Conservation (phyloP, 2,329 filamentous ascomycete genomes). For the Trichoderma brevicompactum region DNA sequence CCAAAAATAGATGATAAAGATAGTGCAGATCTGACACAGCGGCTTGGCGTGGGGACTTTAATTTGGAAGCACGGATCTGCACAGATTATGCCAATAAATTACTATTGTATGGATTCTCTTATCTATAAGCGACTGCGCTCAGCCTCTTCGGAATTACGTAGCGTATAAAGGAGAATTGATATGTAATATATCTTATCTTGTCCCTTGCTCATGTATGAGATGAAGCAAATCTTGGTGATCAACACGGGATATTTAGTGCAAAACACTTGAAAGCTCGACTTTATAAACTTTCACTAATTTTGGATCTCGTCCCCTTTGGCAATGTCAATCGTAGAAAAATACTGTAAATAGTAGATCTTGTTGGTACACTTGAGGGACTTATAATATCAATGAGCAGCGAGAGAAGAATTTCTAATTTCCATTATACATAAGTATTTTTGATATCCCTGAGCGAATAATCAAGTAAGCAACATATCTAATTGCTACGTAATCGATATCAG, state of each 20-base stretch:
- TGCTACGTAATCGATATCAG: background rate
- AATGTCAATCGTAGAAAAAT: too few relatives aligned
- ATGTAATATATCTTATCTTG: background rate
- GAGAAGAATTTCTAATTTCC: background rate
- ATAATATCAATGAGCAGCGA: background rate
- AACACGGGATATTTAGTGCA: background rate
- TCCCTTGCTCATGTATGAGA: background rate
- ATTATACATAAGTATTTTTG: background rate
- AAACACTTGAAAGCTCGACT: background rate
- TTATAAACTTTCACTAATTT: background rate
- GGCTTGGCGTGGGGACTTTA: conserved; percentile 2
- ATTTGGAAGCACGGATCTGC: conserved; percentile 12
- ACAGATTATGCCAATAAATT: background rate
- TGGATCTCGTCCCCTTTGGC: background rate
- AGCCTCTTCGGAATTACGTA: conserved; percentile 16
- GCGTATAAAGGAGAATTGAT: background rate
- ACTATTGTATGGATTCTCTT: background rate
- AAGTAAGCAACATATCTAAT: background rate
- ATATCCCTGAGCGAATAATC: too few relatives aligned
- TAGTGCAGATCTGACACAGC: conserved; percentile 7
- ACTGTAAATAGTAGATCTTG: background rate
- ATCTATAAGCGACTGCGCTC: conserved; percentile 5
- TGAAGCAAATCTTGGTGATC: background rate
- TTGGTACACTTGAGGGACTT: background rate
- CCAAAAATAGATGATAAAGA: background rate